Conservation (phyloP, 768 basidiomycete species). For the Russula brevipes region DNA sequence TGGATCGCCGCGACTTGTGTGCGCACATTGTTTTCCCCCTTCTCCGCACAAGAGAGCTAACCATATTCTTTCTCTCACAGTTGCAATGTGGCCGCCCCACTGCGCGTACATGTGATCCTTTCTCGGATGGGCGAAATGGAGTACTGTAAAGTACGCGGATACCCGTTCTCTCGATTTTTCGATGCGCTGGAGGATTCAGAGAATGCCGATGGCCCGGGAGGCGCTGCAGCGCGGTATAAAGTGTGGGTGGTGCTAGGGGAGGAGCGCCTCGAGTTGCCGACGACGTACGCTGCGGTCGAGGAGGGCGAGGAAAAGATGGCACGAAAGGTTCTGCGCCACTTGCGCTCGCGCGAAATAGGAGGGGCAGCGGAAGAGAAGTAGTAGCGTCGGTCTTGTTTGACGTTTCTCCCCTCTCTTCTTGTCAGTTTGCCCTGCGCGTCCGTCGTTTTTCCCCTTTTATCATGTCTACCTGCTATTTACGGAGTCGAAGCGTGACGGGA, state of each 20-base stretch:
- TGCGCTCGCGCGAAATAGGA: slow-evolving; percentile 13
- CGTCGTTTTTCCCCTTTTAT: too few species aligned
- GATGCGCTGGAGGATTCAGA: neutral
- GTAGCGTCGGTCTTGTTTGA: neutral
- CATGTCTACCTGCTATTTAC: too few species aligned
- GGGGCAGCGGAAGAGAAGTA: neutral
- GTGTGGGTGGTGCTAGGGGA: slow-evolving; percentile 26
- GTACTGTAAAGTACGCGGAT: slow-evolving; percentile 2
- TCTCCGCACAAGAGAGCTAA: too few species aligned
- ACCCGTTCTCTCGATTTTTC: slow-evolving; percentile 4
- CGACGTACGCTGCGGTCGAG: slow-evolving; percentile 5
- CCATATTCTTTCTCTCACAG: neutral
- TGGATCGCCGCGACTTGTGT: neutral
- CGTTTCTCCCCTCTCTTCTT: too few species aligned
- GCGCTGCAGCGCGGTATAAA: slow-evolving; percentile 7
- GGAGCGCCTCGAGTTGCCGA: slow-evolving; percentile 26
- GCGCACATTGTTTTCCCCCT: neutral
- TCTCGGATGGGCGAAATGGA: neutral
- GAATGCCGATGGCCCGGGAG: neutral
- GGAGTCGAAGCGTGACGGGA: too few species aligned
- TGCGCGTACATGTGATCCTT: neutral
- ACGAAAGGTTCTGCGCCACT: slow-evolving; percentile 23
- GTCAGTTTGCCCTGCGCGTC: too few species aligned
- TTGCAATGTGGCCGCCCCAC: neutral
- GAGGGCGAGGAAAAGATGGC: slow-evolving; percentile 27